Conservation (phyloP, 352 stramenopile species). For the Achlya hypogyna region DNA sequence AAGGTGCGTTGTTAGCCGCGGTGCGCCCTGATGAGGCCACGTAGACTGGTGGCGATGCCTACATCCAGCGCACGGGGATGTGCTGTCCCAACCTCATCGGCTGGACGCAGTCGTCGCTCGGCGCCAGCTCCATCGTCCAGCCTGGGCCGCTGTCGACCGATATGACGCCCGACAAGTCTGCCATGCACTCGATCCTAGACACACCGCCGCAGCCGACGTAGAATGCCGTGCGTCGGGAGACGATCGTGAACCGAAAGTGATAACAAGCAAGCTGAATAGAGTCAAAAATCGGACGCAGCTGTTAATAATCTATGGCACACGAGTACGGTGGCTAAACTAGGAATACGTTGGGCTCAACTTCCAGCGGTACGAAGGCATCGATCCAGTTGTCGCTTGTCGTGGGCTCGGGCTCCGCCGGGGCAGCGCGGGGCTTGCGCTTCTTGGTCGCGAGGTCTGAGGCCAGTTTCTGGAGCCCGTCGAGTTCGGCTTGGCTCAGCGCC, state of each 20-base stretch:
- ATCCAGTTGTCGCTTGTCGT: no score
- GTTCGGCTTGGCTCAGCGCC: background rate
- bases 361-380: background rate
- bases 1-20: background rate
- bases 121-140: background rate
- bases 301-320: no score
- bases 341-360: background rate
- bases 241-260: no score
- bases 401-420: background rate
- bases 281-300: background rate
- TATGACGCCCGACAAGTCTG: no score
- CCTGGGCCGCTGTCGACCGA: no score
- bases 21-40: background rate
- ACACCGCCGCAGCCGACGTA: no score
- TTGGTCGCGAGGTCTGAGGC: background rate
- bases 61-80: background rate
- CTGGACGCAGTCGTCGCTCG: background rate
- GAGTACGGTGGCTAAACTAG: background rate
- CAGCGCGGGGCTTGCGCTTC: background rate
- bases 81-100: background rate
- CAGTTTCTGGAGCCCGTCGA: background rate
- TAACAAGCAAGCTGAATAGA: background rate
- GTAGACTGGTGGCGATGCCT: conserved; percentile 1
- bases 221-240: no score
- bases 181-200: no score